phyloP scores from a whole-genome alignment of 352 stramenopile species.

The Pythium dissimile region DNA sequence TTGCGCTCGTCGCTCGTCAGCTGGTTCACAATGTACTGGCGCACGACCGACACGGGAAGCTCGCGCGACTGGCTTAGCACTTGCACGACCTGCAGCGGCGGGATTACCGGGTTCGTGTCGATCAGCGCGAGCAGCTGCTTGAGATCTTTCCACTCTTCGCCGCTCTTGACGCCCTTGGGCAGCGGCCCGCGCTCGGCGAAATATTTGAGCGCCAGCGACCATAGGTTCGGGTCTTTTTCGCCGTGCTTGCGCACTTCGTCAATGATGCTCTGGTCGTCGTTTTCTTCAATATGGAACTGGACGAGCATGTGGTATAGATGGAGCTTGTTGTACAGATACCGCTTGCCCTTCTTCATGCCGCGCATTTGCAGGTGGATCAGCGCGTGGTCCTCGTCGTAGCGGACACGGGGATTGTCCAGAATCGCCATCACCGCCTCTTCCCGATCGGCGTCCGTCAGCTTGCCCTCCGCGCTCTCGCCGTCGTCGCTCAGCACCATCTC shows the following conservation, averaged over 20 bases:
- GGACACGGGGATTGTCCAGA: conserved; percentile 87
- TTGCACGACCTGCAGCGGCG: conserved; percentile 81
- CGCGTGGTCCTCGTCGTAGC: conserved; percentile 92
- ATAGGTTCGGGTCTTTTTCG: conserved; percentile 88
- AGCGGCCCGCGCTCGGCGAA: conserved; percentile 83
- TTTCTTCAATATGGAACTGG: conserved; percentile 92
- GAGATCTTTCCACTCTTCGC: conserved; percentile 76
- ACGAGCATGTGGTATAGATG: conserved; percentile 94
- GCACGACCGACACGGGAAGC: conserved; percentile 76
- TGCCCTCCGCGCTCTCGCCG: conserved; percentile 27
- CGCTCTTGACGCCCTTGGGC: conserved; percentile 53
- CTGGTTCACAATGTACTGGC: conserved; percentile 86
- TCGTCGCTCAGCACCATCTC: conserved; percentile 87
- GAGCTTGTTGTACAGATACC: conserved; percentile 93
- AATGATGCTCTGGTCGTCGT: conserved; percentile 87
- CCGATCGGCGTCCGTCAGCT: conserved; percentile 50
- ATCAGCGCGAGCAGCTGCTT: conserved; percentile 77
- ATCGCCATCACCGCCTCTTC: conserved; percentile 84
- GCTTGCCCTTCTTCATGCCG: conserved; percentile 89
- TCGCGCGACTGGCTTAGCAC: conserved; percentile 82
- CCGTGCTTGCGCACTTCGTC: conserved; percentile 88
- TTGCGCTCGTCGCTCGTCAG: conserved; percentile 73
- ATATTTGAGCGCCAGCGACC: conserved; percentile 88
- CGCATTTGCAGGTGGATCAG: conserved; percentile 92
- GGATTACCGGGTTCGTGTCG: conserved; percentile 77